A percentile compares a stretch with the other conserved stretches of the same genome.
phyloP scores from a whole-genome alignment of 345 rosid species.

The Gossypium mustelinum region DNA sequence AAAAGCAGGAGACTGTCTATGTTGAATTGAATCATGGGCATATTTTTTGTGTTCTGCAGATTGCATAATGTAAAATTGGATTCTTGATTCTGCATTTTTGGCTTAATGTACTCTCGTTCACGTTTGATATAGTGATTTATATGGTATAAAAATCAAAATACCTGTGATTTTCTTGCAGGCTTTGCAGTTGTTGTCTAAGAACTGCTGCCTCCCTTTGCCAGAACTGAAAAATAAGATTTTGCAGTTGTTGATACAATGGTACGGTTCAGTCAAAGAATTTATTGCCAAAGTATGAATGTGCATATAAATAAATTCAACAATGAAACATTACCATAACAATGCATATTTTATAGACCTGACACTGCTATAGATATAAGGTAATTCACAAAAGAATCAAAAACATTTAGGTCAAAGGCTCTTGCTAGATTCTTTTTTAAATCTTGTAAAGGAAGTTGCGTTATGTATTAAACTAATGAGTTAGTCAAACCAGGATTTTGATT shows the following conservation, averaged over 20 bases:
- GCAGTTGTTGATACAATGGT: not conserved
- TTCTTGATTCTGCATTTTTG: not conserved
- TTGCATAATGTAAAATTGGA: not conserved
- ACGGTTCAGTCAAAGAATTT: not conserved
- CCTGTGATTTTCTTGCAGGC: constrained; percentile 78
- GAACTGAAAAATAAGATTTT: constrained; percentile 42
- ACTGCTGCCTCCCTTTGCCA: constrained; percentile 81
- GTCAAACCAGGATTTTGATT: not conserved
- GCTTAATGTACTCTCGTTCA: not conserved
- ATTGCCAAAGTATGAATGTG: not conserved
- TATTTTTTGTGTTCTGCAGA: constrained; percentile 8
- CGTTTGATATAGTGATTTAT: not conserved
- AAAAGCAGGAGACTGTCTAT: not conserved
- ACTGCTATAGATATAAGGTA: not conserved
- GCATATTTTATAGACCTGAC: not conserved
- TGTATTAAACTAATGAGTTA: not conserved
- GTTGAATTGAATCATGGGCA: not conserved
- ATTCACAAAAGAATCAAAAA: not conserved
- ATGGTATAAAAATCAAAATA: constrained; percentile 24
- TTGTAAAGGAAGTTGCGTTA: not conserved
- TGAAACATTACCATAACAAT: not conserved
- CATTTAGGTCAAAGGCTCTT: not conserved
- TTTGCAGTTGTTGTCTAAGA: constrained; percentile 67
- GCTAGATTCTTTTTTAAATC: not conserved
- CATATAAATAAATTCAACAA: not conserved